Evolutionary conservation across 176 grass and related monocot species (phyloP), one percentile per base, ranked within the genome.

Genomic region (Zea luxurians): DNA sequence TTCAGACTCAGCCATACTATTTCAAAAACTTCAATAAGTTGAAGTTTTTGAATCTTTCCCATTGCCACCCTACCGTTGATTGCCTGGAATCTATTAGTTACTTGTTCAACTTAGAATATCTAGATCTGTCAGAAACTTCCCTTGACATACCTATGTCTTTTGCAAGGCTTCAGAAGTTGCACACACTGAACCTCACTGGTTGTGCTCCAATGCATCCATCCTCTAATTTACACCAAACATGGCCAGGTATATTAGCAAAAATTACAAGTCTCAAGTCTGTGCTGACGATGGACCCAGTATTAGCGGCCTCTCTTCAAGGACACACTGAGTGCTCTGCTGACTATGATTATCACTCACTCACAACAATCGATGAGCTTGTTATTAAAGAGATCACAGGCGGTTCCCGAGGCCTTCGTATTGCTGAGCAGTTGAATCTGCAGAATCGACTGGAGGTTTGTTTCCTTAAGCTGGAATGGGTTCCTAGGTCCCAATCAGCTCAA

Each of bases 21-120:
- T 84, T 84, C 8, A 2, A 36, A 38, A 77, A 77, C 54, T 84
- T 84, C 0, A 61, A 15, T 71, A 44, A 62, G 50, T 68, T 84
- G 37, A 84, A 72, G 20, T 78, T 78, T 78, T 11, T 84, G 75
- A 53, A 64, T 78, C 75, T 84, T 15, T 84, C 82, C 42, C 66
- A 43, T 6, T 54, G 82, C 58, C 15, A 7, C 45, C n/a, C 13
- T 72, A 64, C 13, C 44, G 16, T 8, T 44, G 46, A 78, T 43
- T 77, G 3, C 52, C 4, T 71, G 12, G 0, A 63, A 10, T 78
- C 57, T 84, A 46, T 84, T 64, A 48, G 66, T 3, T 44, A 46
- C 66, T 63, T 78, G 46, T 77, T 42, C 55, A 78, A 72, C 11
- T 42, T 84, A 7, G 82, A 84, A 71, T 78, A 84, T 71, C 47